Base-by-base conservation (phyloP, 2,329 filamentous ascomycete species). In the Sphaerulina musiva region DNA sequence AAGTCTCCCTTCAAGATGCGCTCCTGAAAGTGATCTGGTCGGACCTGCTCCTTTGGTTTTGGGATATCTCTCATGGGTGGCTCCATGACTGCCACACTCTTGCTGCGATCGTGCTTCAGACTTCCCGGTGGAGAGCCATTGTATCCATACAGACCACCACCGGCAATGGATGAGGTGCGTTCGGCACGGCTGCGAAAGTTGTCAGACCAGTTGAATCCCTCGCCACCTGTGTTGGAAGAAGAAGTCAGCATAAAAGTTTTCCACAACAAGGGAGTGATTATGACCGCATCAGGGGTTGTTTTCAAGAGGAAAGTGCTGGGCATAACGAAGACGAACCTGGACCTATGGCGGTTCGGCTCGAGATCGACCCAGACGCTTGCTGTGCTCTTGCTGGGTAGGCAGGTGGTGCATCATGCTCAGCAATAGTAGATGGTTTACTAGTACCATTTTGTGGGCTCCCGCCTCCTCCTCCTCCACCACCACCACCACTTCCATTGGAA, bases 1-100 rank as follows among this genome's bases (percentile, higher is more conserved):
- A 98, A 97, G 68, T 98, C 93, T 44, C 92, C 93, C 75, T 95
- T 93, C 62, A 98, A 80, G 66, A 98, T 97, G 62, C 95, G 84
- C 79, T 98, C 93, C 73, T 96, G 91, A 75, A 96, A 93, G 59
- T 86, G 86, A 74, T 98, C 93, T 31, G 92, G 91, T 29, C 73
- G 71, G 59, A 71, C 73, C 32, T 72, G 67, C 48, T 72, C 68
- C 77, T 92, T 95, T 41, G 76, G 75, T 64, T 78, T 77, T 61
- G 79, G 74, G 59, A 77, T 72, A 54, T 72, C 67, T 26, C 60
- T 58, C 11, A 58, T 55, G 26, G 80, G 80, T 48, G 76, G 76
- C 64, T 83, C 80, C 77, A 81, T 79, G 58, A 78, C 72, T 23
- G 81, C 75, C 55, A 89, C 78, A 53, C 86, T 89, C 75, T 83